Evolutionary conservation across 805 yeast genomes (phyloP).

Genomic region (Sugiyamaella floridensis): DNA sequence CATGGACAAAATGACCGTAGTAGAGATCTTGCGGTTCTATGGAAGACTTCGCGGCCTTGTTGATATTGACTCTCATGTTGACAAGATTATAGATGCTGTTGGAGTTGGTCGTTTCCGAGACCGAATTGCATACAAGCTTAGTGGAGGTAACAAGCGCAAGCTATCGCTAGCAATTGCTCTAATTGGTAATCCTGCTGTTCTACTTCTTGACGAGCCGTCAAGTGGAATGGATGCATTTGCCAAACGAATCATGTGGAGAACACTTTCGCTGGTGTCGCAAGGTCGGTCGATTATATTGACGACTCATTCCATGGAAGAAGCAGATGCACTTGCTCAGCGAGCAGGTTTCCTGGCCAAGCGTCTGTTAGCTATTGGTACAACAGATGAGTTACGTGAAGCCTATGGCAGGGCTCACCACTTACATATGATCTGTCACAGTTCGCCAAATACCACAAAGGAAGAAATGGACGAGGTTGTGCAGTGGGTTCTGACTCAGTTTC

Average conservation of each 20-base stretch:
- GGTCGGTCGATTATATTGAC: conserved; percentile 32
- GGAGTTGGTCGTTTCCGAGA: conserved; percentile 28
- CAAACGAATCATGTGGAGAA: conserved; percentile 34
- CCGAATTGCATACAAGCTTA: conserved; percentile 28
- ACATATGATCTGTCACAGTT: conserved; percentile 26
- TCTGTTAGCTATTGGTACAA: conserved; percentile 30
- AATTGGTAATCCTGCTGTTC: conserved; percentile 32
- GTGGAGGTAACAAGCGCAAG: conserved; percentile 34
- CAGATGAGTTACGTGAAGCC: conserved; percentile 23
- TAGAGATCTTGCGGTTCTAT: conserved; percentile 28
- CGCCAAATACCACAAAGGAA: conserved; percentile 24
- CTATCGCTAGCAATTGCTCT: conserved; percentile 32
- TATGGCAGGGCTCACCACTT: conserved; percentile 29
- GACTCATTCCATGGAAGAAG: conserved; percentile 36
- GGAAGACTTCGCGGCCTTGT: conserved; percentile 29
- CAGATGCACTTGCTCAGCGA: conserved; percentile 31
- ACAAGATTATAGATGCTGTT: conserved; percentile 29
- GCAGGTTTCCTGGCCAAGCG: conserved; percentile 30
- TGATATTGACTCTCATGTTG: conserved; percentile 24
- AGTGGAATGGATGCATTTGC: conserved; percentile 36
- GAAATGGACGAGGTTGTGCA: conserved; percentile 24
- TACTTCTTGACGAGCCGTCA: conserved; percentile 34
- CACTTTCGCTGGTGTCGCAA: conserved; percentile 27
- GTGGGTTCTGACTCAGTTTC: conserved; percentile 21
- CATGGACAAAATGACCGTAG: conserved; percentile 32